Base-by-base conservation (phyloP, 2,329 filamentous ascomycete genomes). In the Colletotrichum lupini region DNA sequence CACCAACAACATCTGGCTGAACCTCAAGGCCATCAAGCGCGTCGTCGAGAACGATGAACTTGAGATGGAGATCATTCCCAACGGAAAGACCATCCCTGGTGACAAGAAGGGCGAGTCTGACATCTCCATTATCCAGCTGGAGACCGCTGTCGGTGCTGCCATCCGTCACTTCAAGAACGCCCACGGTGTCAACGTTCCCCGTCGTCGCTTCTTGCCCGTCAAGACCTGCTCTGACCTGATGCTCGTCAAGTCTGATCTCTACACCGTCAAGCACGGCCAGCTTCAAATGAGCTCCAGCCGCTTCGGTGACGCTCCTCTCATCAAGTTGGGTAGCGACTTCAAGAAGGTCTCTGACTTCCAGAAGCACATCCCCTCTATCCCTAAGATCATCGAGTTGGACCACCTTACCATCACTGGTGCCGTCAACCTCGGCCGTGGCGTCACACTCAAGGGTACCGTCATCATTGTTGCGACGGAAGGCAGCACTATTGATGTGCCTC, bases 1-100 rank as follows among this genome's bases (percentile, higher is more conserved):
- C 92, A 99, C 97, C 86, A 99, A 99, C 94, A 99, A 99, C 91
- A 98, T 99, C 87, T 99, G 97, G 97, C 94, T 99, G 90, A 98
- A 98, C 88, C 90, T 98, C 80, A 92, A 94, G 83, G 97, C 97
- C 78, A 94, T 99, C 87, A 98, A 98, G 93, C 95, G 97, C 74
- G 95, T 99, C 67, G 97, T 99, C 8, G 97, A 98, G 91, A 95
- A 97, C 85, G 95, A 98, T 84, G 96, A 98, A 89, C 92, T 99
- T 67, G 94, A 95, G 87, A 97, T 99, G 94, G 97, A 99, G 88
- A 99, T 99, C 83, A 99, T 99, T 80, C 95, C 97, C 84, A 99
- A 99, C 88, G 95, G 94, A 87, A 99, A 99, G 91, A 96, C 94
- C 76, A 98, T 99, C 81, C 94, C 97, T 66, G 97, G 95, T 73